Percentiles rank a stretch among this genome's conserved stretches.
These are phyloP conservation scores for Eurotiales sp. DNA, from an alignment of 2,329 filamentous ascomycete genomes.

Conservation along the genomic window DNA sequence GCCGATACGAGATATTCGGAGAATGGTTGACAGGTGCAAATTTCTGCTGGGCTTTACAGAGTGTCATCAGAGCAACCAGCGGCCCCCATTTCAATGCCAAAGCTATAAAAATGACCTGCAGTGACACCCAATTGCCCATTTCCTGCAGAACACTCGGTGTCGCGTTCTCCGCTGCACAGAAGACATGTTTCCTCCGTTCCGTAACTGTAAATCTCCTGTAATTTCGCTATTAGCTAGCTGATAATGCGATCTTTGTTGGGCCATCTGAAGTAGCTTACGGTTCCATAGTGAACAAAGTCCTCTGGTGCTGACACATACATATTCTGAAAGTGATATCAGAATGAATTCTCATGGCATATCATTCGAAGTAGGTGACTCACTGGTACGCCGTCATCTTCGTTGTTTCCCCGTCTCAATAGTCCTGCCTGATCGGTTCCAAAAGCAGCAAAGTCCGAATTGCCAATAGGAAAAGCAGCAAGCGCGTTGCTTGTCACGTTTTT, in stretches of 20 bases:
- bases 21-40: too few relatives aligned
- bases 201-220: not conserved
- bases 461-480: slow-evolving; percentile 31
- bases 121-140: not conserved
- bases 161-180: not conserved
- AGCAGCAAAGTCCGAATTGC: slow-evolving; percentile 17
- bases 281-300: slow-evolving; percentile 3
- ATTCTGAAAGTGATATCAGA: not conserved
- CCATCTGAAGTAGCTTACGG: not conserved
- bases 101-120: not conserved
- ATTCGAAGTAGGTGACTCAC: not conserved
- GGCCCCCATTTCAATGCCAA: not conserved
- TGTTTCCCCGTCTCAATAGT: not conserved
- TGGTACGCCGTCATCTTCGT: not conserved
- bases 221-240: not conserved
- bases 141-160: not conserved
- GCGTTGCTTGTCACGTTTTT: slow-evolving; percentile 29
- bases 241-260: too few relatives aligned
- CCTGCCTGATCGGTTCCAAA: not conserved
- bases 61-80: not conserved
- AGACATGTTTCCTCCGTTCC: slow-evolving; percentile 1
- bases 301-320: not conserved
- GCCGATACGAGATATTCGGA: too few relatives aligned
- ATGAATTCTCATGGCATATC: not conserved
- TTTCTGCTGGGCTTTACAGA: too few relatives aligned